Conservation (phyloP, 345 rosid species). For the Salix exigua region DNA sequence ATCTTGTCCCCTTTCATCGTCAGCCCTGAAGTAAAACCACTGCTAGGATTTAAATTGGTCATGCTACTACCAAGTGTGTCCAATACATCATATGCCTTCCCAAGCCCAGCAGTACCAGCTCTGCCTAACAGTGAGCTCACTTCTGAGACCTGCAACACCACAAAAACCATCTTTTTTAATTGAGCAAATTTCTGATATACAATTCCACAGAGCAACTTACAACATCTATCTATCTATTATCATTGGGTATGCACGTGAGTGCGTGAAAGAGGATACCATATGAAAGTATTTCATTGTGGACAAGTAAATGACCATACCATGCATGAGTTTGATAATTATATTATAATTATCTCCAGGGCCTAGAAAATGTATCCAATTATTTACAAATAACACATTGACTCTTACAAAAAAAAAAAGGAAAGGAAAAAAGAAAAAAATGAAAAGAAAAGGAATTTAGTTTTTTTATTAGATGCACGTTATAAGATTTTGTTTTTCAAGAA, state of each 20-base stretch:
- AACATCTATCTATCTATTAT: not conserved
- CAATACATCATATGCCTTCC: conserved; percentile 86
- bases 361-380: not conserved
- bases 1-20: conserved; percentile 74
- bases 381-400: not conserved
- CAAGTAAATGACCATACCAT: not conserved
- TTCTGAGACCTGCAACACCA: conserved; percentile 71
- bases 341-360: not conserved
- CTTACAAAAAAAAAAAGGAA: not conserved
- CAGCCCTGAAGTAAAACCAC: conserved; percentile 84
- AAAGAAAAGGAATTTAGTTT: not conserved
- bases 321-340: not conserved
- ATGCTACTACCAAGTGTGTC: conserved; percentile 95
- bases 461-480: not conserved
- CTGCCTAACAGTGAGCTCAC: conserved; percentile 76
- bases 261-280: not conserved
- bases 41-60: conserved; percentile 60
- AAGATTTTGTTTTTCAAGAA: not conserved
- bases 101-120: conserved; percentile 84
- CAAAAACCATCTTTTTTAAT: conserved; percentile 8
- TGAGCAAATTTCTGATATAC: not conserved
- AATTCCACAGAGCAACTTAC: not conserved
- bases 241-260: not conserved
- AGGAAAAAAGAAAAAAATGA: too few species aligned
- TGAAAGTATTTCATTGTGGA: not conserved